Evolutionary conservation across 257 asterid genomes (phyloP).

Genomic region (Forsythia viridissima): DNA sequence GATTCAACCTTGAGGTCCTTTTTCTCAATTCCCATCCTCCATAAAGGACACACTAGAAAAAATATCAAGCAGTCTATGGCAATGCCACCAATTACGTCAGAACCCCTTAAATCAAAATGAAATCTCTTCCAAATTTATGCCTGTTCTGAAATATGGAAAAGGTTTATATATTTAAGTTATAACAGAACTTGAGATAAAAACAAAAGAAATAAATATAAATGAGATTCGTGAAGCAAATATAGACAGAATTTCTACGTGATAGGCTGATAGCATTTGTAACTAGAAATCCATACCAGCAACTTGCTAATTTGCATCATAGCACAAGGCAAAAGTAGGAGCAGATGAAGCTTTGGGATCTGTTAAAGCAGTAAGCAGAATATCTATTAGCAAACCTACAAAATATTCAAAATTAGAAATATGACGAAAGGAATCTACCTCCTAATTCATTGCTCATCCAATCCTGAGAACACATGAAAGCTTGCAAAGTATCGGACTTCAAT

Average conservation of each 20-base stretch:
- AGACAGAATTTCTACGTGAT: background rate
- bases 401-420: conserved; percentile 9
- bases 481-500: conserved; percentile 67
- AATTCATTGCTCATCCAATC: conserved; percentile 75
- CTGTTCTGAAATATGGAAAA: background rate
- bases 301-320: conserved; percentile 39
- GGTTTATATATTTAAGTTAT: background rate
- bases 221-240: conserved; percentile 13
- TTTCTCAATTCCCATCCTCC: conserved; percentile 15
- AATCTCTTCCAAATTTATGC: conserved; percentile 3
- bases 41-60: background rate
- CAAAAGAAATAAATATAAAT: background rate
- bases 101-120: background rate
- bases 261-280: conserved; percentile 17
- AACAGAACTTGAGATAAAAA: background rate
- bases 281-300: conserved; percentile 22
- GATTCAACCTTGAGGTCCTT: conserved; percentile 20
- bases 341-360: conserved; percentile 37
- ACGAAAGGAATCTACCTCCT: conserved; percentile 46
- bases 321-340: conserved; percentile 34
- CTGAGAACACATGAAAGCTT: conserved; percentile 84
- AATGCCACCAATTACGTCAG: conserved; percentile 10
- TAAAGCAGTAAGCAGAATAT: conserved; percentile 21
- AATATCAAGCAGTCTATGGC: conserved; percentile 6
- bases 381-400: conserved; percentile 20